Evolutionary conservation across 192 early-diverging fungal genomes (phyloP), one percentile per base, ranked within the genome.

Genomic region (Podila epicladia): DNA sequence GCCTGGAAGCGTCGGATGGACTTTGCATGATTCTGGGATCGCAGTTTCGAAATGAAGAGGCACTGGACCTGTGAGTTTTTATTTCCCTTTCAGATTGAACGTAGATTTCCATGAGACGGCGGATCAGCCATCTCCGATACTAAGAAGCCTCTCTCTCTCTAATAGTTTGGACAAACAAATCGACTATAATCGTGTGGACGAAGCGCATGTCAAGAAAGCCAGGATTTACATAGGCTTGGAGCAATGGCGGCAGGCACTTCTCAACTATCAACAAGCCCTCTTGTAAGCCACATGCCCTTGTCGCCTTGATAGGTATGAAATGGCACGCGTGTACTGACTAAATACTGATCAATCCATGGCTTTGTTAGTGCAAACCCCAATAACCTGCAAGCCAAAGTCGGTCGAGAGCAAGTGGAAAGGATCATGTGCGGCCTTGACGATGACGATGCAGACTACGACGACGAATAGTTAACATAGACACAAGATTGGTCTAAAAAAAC

Each of bases 121-220:
- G 8, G 2, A n/a, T 61, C 8, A 22, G 28, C 41, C 26, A 28
- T 24, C 11, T 58, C 22, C 11, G 57, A 22, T 58, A 29, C 28
- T 13, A 17, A n/a, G 17, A 58, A 15, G 3, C 11, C 8, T n/a
- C 41, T 15, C 41, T 37, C 22, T 22, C 5, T 45, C 13, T 4
- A 41, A 17, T 57, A 76, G 74, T 9, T 38, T 76, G 68, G 63
- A 66, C 24, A 62, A 66, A 57, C 68, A 71, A 15, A 35, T 76
- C 20, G 74, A 76, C 58, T 50, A 76, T 15, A 67, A 71, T 12
- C 68, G 67, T 0, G 63, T 62, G n/a, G 74, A 76, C 31, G 48
- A 28, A 0, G 33, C 69, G 19, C 63, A 70, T 50, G 35, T 76
- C 17, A 62, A 60, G 33, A 76, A 66, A 60, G 74, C 74, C 9